Evolutionary conservation across 116 monocot genomes (phyloP).

Genomic region (Papilionanthe hybrid): DNA sequence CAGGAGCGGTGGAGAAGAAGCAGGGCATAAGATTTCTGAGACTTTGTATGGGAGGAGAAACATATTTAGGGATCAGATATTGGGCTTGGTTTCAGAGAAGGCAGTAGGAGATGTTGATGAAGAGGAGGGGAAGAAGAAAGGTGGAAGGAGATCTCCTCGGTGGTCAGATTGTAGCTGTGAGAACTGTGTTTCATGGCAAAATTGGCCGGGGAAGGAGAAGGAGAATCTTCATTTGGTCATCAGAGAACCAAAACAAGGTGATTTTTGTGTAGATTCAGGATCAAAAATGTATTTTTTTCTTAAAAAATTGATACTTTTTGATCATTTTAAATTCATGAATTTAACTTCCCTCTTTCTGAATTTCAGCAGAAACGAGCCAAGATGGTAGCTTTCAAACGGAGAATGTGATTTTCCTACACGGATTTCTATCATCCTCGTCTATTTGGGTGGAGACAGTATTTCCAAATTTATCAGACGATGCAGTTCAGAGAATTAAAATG

Average conservation of each 20-base stretch:
- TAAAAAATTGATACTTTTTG: too few species aligned
- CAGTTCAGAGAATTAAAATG: slow-evolving; percentile 25
- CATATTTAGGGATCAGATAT: slow-evolving; percentile 26
- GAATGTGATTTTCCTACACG: slow-evolving; percentile 68
- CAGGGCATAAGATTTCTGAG: slow-evolving; percentile 40
- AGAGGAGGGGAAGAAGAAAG: not conserved
- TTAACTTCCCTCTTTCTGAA: not conserved
- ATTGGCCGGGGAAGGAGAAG: slow-evolving; percentile 26
- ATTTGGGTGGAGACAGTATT: slow-evolving; percentile 64
- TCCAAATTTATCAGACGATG: slow-evolving; percentile 41
- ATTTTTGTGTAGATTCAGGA: not conserved
- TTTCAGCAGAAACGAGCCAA: not conserved
- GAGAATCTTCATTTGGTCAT: slow-evolving; percentile 57
- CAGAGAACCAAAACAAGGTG: slow-evolving; percentile 44
- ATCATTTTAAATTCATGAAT: too few species aligned
- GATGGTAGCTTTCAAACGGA: slow-evolving; percentile 21
- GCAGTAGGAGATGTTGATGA: too few species aligned
- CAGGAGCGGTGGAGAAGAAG: slow-evolving; percentile 11
- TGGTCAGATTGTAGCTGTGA: slow-evolving; percentile 83
- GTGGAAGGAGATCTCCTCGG: slow-evolving; percentile 8
- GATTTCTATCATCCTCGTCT: slow-evolving; percentile 78
- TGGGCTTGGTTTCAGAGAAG: slow-evolving; percentile 4
- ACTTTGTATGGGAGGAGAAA: slow-evolving; percentile 52
- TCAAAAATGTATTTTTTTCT: too few species aligned
- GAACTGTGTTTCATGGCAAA: slow-evolving; percentile 27